phyloP scores from a whole-genome alignment of 306 rosid species.

The Astragalus glycyphyllos region DNA sequence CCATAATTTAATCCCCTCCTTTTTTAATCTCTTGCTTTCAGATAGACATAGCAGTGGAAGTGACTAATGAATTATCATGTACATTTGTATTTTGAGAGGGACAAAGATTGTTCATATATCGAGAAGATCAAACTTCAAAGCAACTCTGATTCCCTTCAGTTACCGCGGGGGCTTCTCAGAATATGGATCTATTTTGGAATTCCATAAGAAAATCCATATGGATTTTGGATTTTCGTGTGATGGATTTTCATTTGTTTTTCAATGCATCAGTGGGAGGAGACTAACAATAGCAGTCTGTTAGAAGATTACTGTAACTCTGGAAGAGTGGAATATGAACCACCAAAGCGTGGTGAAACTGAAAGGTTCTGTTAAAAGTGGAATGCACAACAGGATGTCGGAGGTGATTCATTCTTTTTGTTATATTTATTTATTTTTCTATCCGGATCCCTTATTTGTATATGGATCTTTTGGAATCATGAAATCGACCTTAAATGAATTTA shows the following conservation, averaged over 20 bases:
- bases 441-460: conserved; percentile 47
- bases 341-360: conserved; percentile 17
- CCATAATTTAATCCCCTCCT: conserved; percentile 36
- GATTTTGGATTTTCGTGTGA: not conserved
- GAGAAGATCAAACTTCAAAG: conserved; percentile 52
- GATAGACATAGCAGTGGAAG: conserved; percentile 81
- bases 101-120: conserved; percentile 54
- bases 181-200: conserved; percentile 52
- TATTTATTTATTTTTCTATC: conserved; percentile 22
- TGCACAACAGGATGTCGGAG: conserved; percentile 44
- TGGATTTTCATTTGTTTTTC: conserved; percentile 35
- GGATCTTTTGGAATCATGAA: conserved; percentile 43
- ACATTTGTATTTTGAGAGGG: conserved; percentile 61
- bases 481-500: conserved; percentile 32
- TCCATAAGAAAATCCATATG: conserved; percentile 41
- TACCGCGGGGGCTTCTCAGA: conserved; percentile 47
- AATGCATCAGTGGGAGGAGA: conserved; percentile 41
- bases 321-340: conserved; percentile 36
- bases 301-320: conserved; percentile 42
- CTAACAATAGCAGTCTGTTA: conserved; percentile 33
- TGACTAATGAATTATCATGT: conserved; percentile 66
- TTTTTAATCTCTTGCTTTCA: conserved; percentile 56
- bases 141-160: conserved; percentile 57
- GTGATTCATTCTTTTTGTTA: conserved; percentile 44
- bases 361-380: conserved; percentile 29